These are phyloP conservation scores for Triticum turgidum DNA, from an alignment of 176 grass and related monocot species.

Conservation along the genomic window DNA sequence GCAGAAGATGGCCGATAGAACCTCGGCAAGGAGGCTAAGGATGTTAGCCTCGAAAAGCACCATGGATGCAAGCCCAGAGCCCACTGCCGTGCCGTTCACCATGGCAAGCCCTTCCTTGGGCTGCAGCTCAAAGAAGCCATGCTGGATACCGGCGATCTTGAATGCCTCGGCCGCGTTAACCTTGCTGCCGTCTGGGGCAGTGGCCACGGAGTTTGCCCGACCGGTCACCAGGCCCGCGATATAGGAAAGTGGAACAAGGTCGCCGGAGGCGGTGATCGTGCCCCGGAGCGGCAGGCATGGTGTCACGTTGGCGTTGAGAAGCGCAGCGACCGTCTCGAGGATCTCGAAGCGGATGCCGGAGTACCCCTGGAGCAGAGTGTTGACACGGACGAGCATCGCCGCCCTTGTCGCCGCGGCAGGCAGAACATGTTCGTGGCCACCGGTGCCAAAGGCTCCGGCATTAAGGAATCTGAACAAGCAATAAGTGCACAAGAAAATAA, in stretches of 20 bases:
- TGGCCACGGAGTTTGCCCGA: conserved; percentile 50
- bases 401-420: conserved; percentile 53
- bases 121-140: conserved; percentile 70
- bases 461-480: neutral
- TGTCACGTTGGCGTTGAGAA: conserved; percentile 79
- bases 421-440: conserved; percentile 18
- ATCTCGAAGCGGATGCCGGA: conserved; percentile 91
- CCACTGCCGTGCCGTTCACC: conserved; percentile 85
- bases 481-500: too few relatives aligned
- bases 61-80: conserved; percentile 68
- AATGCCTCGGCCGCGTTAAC: conserved; percentile 52
- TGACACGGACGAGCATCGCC: conserved; percentile 88
- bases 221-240: conserved; percentile 75
- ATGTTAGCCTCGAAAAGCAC: conserved; percentile 82
- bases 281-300: conserved; percentile 82
- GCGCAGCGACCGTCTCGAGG: conserved; percentile 60
- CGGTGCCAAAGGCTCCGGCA: neutral
- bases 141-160: conserved; percentile 48
- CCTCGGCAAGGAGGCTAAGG: conserved; percentile 57
- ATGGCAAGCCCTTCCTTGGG: conserved; percentile 92
- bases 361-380: conserved; percentile 87
- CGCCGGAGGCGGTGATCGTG: conserved; percentile 82
- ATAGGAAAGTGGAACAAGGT: conserved; percentile 79
- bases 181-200: conserved; percentile 25
- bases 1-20: conserved; percentile 73